Base-by-base conservation (phyloP, 352 stramenopile species). In the Phytophthora uliginosa region DNA sequence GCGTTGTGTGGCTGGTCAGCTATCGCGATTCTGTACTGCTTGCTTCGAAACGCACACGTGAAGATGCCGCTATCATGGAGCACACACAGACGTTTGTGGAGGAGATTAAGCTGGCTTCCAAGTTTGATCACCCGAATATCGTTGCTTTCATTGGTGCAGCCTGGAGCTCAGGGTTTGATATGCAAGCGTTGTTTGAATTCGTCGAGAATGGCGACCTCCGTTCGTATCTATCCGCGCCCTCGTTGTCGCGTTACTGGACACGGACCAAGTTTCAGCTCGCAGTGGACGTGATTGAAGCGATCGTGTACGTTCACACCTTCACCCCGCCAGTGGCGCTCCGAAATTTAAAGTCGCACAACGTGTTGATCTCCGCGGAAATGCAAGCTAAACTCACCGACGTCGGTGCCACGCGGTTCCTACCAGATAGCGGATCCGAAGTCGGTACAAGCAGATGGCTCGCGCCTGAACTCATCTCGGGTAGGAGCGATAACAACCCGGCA, bases 231-330 rank as follows among this genome's bases (percentile, higher is more conserved):
- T 20, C 18, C 26, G 45, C 17, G 0, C 3, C 45, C 17, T 52
- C n/a, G 45, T 10, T 24, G 6, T 24, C 45, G 7, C 17, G 18
- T 50, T 18, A 24, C 8, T 52, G 45, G 45, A 52, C 45, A 13
- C 17, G 45, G 18, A 20, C 7, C 18, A 52, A 52, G n/a, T n/a
- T 52, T 6, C 17, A 24, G 18, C 17, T 52, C 8, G 45, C 45
- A 12, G 18, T 52, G n/a, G 45, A 52, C n/a, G 45, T 52, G 18
- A 52, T 52, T 17, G 45, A 52, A 13, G 45, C 45, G 7, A 20
- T 52, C 6, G 45, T 52, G 45, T 52, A 52, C n/a, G 8, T 52
- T 52, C 45, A 52, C 18, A 24, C 45, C n/a, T 52, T 52, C n/a
- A 24, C n/a, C 7, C 45, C 45, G n/a, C 45, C 45, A 12, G 1